Base-by-base conservation (phyloP, 495 filamentous ascomycete genomes). In the Sordaria brevicollis region DNA sequence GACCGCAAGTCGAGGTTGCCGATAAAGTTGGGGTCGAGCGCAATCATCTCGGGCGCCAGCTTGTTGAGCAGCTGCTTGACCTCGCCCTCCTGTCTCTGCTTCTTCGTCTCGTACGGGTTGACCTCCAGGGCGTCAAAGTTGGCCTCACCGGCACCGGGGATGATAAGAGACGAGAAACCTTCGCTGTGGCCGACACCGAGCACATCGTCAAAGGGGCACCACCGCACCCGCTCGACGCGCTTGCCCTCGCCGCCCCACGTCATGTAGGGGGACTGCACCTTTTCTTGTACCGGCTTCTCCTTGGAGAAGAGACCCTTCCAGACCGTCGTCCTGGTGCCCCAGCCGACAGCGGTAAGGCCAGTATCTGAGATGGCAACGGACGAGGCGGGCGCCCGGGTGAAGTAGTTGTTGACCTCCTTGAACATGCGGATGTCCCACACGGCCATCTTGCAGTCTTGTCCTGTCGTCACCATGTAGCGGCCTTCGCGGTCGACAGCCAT, bases 401-500 rank as follows among this genome's bases (percentile, higher is more conserved):
- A 94, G 82, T 97, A 97, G 71, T 85, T 91, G 79, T 96, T 92
- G 17, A 98, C 91, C 76, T 96, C 91, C 68, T 91, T 92, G 81
- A 93, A 96, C 85, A 91, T 96, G 25, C 95, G 90, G 73, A 99
- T 90, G 78, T 99, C 95, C 93, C 96, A 99, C 19, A 99, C 89
- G 31, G 90, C 88, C 93, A 98, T 97, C 76, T 90, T 92, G 69
- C 87, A 83, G 78, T 99, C 95, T 74, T 96, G 92, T 5, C 95
- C 96, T 3, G 92, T 89, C 1, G 94, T 91, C 15, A 96, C 92
- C 94, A 99, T 98, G 81, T 98, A 98, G 66, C 91, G 88, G 31
- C 95, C 95, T 79, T 93, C 89, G 54, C 94, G 86, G 76, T 99
- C 94, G 35, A 98, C 85, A 15, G 92, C 92, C 33, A 97, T 78